Conservation (phyloP, 192 early-diverging fungal species). For the Dispira parvispora region DNA sequence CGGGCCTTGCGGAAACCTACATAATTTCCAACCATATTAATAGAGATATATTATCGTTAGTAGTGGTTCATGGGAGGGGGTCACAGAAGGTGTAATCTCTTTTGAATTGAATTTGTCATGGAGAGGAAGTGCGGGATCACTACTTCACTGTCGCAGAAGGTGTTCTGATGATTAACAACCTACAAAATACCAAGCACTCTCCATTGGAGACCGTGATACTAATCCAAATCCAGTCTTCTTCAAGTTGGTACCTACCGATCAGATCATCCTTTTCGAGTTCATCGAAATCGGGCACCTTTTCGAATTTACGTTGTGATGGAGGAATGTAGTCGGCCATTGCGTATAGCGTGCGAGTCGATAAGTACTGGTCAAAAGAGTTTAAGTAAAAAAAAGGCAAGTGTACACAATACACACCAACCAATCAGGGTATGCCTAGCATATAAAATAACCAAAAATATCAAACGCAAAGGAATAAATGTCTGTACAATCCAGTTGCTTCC, state of each 20-base stretch:
- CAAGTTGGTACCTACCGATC: neutral
- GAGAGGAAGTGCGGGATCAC: neutral
- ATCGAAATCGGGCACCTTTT: neutral
- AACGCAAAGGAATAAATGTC: no score
- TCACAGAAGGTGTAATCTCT: no score
- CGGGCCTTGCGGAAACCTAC: constrained; percentile 17
- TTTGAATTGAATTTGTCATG: neutral
- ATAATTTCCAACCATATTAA: neutral
- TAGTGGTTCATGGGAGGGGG: no score
- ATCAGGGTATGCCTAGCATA: no score
- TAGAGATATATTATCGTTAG: no score
- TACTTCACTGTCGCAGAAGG: neutral
- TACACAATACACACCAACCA: no score
- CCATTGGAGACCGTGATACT: neutral
- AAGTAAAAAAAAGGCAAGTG: no score
- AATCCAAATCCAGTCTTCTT: neutral
- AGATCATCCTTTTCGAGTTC: constrained; percentile 1
- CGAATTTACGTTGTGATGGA: neutral
- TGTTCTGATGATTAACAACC: neutral
- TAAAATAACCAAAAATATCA: no score
- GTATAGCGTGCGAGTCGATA: no score
- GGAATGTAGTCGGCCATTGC: neutral
- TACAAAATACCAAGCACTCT: neutral
- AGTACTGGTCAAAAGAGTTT: no score
- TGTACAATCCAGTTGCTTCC: no score